phyloP scores from a whole-genome alignment of 2,329 filamentous ascomycete species.

The Capronia epimyces region DNA sequence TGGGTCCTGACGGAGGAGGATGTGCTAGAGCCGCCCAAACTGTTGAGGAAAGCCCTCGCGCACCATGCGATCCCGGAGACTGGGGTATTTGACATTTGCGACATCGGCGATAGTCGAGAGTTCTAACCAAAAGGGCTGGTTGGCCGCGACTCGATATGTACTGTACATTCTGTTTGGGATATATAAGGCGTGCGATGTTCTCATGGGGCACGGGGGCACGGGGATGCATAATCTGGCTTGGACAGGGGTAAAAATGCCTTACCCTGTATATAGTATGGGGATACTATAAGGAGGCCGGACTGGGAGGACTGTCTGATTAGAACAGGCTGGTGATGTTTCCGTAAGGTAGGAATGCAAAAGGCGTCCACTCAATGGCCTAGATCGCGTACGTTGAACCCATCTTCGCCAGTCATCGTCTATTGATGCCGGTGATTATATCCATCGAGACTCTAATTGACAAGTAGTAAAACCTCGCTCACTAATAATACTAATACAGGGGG shows the following conservation, averaged over 20 bases:
- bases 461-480: not conserved
- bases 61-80: slow-evolving; percentile 55
- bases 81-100: slow-evolving; percentile 74
- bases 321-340: too few relatives aligned
- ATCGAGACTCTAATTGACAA: not conserved
- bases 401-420: too few relatives aligned
- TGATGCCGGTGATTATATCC: too few relatives aligned
- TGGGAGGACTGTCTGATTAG: too few relatives aligned
- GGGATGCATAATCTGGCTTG: too few relatives aligned
- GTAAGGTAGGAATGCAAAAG: too few relatives aligned
- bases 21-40: slow-evolving; percentile 71
- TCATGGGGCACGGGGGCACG: too few relatives aligned
- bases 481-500: not conserved
- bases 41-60: slow-evolving; percentile 66
- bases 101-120: slow-evolving; percentile 76
- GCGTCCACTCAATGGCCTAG: too few relatives aligned
- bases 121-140: slow-evolving; percentile 47
- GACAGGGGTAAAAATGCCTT: too few relatives aligned
- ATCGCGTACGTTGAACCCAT: too few relatives aligned
- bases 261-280: too few relatives aligned
- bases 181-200: not conserved
- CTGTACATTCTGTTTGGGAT: not conserved
- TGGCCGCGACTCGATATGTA: not conserved
- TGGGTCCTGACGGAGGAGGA: slow-evolving; percentile 85
- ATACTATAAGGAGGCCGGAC: too few relatives aligned